These are phyloP conservation scores for Epichloe coenophiala DNA, from an alignment of 2,329 filamentous ascomycete species.

Conservation along the genomic window DNA sequence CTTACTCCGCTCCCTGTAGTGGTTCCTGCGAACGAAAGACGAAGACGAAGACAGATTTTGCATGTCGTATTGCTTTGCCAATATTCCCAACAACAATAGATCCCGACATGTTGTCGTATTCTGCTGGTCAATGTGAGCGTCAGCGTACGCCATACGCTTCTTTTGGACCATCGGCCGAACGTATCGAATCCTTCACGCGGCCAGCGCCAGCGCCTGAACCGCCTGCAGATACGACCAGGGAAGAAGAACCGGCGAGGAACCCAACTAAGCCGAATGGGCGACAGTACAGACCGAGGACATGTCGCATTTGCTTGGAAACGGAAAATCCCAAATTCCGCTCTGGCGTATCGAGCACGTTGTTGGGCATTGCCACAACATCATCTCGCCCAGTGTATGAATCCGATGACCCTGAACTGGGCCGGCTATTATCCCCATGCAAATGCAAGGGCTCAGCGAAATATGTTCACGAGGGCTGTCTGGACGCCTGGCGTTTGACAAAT, in stretches of 20 bases:
- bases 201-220: background rate
- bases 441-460: constrained; percentile 91
- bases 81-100: constrained; percentile 12
- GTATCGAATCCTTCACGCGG: background rate
- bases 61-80: background rate
- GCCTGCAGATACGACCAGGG: background rate
- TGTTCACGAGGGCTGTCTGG: constrained; percentile 83
- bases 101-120: constrained; percentile 14
- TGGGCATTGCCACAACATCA: constrained; percentile 19
- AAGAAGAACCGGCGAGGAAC: constrained; percentile 5
- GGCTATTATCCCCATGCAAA: constrained; percentile 77
- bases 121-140: constrained; percentile 4
- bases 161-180: background rate
- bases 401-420: constrained; percentile 57
- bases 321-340: constrained; percentile 35
- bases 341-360: constrained; percentile 17
- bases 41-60: background rate
- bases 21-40: background rate
- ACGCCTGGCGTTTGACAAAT: constrained; percentile 66
- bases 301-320: constrained; percentile 77
- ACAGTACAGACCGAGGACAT: constrained; percentile 60
- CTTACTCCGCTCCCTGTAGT: background rate
- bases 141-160: constrained; percentile 3
- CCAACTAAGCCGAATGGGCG: constrained; percentile 8
- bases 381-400: constrained; percentile 49